Percentiles rank a stretch among this genome's conserved stretches.
Evolutionary conservation across 2,329 filamentous ascomycete genomes (phyloP).

Genomic region (Bipolaris sorokiniana): DNA sequence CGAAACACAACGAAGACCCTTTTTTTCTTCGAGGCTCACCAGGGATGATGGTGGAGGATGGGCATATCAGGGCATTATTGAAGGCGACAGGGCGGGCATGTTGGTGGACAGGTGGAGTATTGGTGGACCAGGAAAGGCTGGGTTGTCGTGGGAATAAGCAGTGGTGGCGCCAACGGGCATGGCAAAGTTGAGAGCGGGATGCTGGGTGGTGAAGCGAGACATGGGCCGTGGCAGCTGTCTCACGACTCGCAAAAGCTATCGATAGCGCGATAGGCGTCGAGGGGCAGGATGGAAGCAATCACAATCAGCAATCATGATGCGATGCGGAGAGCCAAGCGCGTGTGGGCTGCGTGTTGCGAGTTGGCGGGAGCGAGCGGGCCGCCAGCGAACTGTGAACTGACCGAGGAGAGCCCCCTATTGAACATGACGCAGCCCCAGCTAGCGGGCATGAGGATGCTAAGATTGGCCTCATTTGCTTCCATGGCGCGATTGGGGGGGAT

Average conservation of each 20-base stretch:
- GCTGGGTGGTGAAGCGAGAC: too few relatives aligned
- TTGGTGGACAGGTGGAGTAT: conserved; percentile 4
- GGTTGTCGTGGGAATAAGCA: background rate
- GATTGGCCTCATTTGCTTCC: conserved; percentile 29
- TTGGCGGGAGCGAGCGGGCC: conserved; percentile 25
- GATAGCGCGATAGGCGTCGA: conserved; percentile 18
- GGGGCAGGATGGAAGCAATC: conserved; percentile 30
- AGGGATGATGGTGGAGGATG: background rate
- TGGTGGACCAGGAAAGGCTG: background rate
- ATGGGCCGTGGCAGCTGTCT: background rate
- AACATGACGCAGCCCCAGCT: conserved; percentile 4
- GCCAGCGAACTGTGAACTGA: conserved; percentile 23
- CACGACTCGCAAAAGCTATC: conserved; percentile 15
- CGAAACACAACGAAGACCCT: background rate
- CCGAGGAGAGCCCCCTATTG: conserved; percentile 26
- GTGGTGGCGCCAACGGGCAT: background rate
- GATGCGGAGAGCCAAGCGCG: conserved; percentile 38
- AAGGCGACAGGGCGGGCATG: background rate
- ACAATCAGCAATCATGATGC: conserved; percentile 28
- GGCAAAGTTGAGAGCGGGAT: too few relatives aligned
- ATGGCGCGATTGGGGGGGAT: conserved; percentile 17
- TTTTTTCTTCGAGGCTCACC: conserved; percentile 1
- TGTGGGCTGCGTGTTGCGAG: background rate
- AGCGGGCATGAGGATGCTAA: conserved; percentile 29
- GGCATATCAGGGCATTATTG: conserved; percentile 5